These are phyloP conservation scores for Cnidoscolus chayamansa DNA, from an alignment of 441 rosid genomes.

Conservation along the genomic window DNA sequence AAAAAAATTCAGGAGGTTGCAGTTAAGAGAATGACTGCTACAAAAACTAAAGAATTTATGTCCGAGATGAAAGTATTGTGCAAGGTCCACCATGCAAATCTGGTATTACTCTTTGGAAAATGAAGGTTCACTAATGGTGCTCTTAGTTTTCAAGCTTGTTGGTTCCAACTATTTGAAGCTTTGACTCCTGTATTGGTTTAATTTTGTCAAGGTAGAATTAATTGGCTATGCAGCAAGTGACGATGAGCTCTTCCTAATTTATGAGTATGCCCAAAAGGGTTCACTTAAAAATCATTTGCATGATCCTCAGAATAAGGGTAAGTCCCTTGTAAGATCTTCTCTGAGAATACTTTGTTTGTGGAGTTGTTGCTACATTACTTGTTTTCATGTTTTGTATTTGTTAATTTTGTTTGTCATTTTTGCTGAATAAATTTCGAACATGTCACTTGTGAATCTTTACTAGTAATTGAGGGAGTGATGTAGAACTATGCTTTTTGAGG, in stretches of 20 bases:
- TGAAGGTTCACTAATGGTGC: neutral
- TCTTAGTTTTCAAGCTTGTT: constrained; percentile 10
- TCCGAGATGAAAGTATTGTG: constrained; percentile 96
- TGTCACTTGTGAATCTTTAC: neutral
- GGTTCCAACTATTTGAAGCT: constrained; percentile 17
- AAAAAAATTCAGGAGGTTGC: constrained; percentile 68
- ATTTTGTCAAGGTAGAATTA: constrained; percentile 82
- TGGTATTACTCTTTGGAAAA: constrained; percentile 47
- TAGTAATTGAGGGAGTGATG: neutral
- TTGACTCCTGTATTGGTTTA: constrained; percentile 35
- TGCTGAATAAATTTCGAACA: constrained; percentile 1
- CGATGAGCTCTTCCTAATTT: constrained; percentile 81
- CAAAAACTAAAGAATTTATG: constrained; percentile 87
- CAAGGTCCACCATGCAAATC: constrained; percentile 93
- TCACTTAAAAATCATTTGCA: constrained; percentile 79
- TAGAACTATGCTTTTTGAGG: neutral
- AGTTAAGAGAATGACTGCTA: constrained; percentile 89
- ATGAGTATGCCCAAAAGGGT: constrained; percentile 91
- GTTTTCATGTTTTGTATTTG: constrained; percentile 1
- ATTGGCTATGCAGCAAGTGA: constrained; percentile 81
- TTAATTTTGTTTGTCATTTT: neutral
- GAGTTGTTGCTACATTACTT: neutral
- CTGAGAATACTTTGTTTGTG: neutral
- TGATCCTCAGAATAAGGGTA: constrained; percentile 92
- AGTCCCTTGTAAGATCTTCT: constrained; percentile 13